Conservation (phyloP, 2,329 filamentous ascomycete genomes). For the Chaetomium strumarium region DNA sequence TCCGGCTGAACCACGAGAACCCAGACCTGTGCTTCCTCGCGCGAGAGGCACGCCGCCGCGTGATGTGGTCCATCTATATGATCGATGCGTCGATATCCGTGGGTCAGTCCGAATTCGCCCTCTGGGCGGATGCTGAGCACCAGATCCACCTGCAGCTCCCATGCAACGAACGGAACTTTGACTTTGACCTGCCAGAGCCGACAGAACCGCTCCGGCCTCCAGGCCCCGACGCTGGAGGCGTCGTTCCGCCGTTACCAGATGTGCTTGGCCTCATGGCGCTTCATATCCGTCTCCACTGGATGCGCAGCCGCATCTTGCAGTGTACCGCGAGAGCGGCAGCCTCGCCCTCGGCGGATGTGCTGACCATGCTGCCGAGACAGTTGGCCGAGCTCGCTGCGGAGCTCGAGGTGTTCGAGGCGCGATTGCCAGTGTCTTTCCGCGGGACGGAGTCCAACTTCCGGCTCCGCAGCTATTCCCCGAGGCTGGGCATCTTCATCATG, state of each 20-base stretch:
- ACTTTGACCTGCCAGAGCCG: conserved; percentile 52
- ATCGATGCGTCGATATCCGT: conserved; percentile 43
- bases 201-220: conserved; percentile 46
- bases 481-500: conserved; percentile 54
- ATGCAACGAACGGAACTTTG: conserved; percentile 47
- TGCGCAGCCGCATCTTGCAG: conserved; percentile 49
- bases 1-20: conserved; percentile 45
- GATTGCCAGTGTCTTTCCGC: conserved; percentile 50
- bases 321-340: conserved; percentile 42
- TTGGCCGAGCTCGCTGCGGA: conserved; percentile 43
- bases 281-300: conserved; percentile 50
- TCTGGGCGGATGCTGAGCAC: conserved; percentile 36
- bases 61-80: conserved; percentile 46
- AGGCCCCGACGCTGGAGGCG: conserved; percentile 36
- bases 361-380: conserved; percentile 41
- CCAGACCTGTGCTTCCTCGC: conserved; percentile 39
- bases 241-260: conserved; percentile 42
- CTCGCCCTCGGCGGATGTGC: conserved; percentile 38
- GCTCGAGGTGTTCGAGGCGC: conserved; percentile 45
- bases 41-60: conserved; percentile 38
- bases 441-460: conserved; percentile 53
- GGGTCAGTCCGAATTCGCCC: conserved; percentile 41
- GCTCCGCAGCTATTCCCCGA: conserved; percentile 50
- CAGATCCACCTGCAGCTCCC: conserved; percentile 43
- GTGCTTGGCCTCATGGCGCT: conserved; percentile 51